Percentiles rank a stretch among this genome's conserved stretches.
phyloP scores from a whole-genome alignment of 1,284 basidiomycete species.

The Kwoniella shivajii region DNA sequence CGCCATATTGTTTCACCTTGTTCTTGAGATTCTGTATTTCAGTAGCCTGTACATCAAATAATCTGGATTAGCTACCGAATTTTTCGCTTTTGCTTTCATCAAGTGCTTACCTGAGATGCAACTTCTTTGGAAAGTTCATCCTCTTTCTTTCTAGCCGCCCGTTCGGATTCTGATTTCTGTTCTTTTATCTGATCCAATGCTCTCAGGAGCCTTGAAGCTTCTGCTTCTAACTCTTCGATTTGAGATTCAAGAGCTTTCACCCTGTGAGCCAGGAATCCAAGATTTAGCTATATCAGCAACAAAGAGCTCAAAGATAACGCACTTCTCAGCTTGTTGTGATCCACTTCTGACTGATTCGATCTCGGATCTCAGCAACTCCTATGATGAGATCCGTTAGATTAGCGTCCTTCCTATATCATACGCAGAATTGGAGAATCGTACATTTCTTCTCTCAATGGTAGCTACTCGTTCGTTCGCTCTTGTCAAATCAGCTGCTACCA shows the following conservation, averaged over 20 bases:
- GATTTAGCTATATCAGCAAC: neutral
- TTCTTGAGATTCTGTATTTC: conserved; percentile 70
- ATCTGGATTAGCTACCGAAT: neutral
- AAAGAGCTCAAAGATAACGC: conserved; percentile 27
- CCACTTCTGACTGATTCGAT: conserved; percentile 85
- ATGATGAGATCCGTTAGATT: neutral
- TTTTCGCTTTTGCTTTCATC: neutral
- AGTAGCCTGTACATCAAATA: conserved; percentile 42
- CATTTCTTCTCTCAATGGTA: conserved; percentile 88
- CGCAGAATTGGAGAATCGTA: too few species aligned
- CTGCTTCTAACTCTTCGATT: conserved; percentile 70
- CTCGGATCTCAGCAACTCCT: conserved; percentile 90
- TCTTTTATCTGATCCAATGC: conserved; percentile 71
- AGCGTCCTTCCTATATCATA: too few species aligned
- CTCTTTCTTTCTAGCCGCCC: conserved; percentile 59
- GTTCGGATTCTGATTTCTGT: conserved; percentile 60
- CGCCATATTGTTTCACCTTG: conserved; percentile 70
- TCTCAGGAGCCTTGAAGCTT: conserved; percentile 68
- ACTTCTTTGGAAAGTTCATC: conserved; percentile 68
- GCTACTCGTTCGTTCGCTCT: conserved; percentile 89
- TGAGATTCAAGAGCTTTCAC: conserved; percentile 72
- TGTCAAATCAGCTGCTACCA: conserved; percentile 88
- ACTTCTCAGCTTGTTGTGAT: conserved; percentile 74
- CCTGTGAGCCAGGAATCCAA: conserved; percentile 57
- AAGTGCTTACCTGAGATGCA: conserved; percentile 60